A percentile compares a stretch with the other conserved stretches of the same genome.
These are phyloP conservation scores for Murraya koenigii DNA, from an alignment of 345 rosid species.

Conservation along the genomic window DNA sequence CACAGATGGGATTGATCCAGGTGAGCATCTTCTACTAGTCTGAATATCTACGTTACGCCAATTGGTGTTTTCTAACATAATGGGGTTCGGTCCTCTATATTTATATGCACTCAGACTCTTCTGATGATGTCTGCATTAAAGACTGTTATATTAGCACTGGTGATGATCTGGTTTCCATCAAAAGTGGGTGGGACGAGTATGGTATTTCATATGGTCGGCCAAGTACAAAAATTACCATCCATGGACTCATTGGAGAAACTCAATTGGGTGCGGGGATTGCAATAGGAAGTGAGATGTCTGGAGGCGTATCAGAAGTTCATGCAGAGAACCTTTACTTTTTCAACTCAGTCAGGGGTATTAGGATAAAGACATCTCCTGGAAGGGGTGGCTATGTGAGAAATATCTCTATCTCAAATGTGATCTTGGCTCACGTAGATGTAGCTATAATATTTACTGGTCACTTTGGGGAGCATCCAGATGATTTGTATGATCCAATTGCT, in stretches of 20 bases:
- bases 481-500: slow-evolving; percentile 59
- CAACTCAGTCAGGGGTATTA: slow-evolving; percentile 61
- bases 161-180: slow-evolving; percentile 83
- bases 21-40: slow-evolving; percentile 37
- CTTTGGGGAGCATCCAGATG: slow-evolving; percentile 93
- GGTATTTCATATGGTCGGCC: slow-evolving; percentile 81
- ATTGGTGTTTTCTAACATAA: background rate
- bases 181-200: slow-evolving; percentile 99
- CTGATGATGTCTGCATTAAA: slow-evolving; percentile 81
- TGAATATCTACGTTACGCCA: background rate
- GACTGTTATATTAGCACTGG: slow-evolving; percentile 90
- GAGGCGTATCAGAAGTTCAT: slow-evolving; percentile 81
- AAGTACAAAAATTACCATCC: slow-evolving; percentile 71
- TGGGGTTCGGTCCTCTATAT: background rate
- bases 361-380: slow-evolving; percentile 87
- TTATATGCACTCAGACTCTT: slow-evolving; percentile 65
- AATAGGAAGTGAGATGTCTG: slow-evolving; percentile 98
- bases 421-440: slow-evolving; percentile 50
- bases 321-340: slow-evolving; percentile 59
- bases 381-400: slow-evolving; percentile 93
- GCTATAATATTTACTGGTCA: slow-evolving; percentile 70
- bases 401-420: slow-evolving; percentile 58
- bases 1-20: slow-evolving; percentile 97
- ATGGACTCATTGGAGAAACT: slow-evolving; percentile 64
- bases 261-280: slow-evolving; percentile 74